Percentiles rank a stretch among this genome's conserved stretches.
Evolutionary conservation across 2,329 filamentous ascomycete genomes (phyloP).

Genomic region (Clonostachys rhizophaga): DNA sequence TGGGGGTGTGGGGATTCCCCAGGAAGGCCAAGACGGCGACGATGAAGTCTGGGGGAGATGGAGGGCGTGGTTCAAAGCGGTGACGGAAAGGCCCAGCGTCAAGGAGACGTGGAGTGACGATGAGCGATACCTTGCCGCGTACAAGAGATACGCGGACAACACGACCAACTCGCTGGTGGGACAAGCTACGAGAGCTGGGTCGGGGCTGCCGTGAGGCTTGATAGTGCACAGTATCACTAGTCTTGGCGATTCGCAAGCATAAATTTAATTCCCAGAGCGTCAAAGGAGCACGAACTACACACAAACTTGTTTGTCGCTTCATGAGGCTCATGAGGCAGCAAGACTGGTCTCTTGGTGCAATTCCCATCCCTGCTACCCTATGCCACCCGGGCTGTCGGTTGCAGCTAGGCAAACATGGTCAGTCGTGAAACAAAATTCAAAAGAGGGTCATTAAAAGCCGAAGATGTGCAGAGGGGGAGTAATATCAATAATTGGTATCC

Average conservation of each 20-base stretch:
- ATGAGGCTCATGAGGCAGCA: neutral
- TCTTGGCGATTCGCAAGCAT: too few species aligned
- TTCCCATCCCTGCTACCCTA: too few species aligned
- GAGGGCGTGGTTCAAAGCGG: conserved; percentile 57
- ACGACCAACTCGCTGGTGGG: conserved; percentile 57
- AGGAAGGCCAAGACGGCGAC: conserved; percentile 36
- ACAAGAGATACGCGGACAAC: conserved; percentile 63
- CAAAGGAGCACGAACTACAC: neutral
- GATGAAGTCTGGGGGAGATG: conserved; percentile 60
- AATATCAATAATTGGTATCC: too few species aligned
- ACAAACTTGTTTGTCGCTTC: neutral
- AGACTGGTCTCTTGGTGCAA: neutral
- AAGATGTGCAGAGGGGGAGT: too few species aligned
- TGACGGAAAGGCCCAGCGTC: conserved; percentile 57
- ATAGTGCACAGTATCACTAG: neutral
- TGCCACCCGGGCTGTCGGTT: too few species aligned
- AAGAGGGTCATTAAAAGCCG: too few species aligned
- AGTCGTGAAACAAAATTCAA: too few species aligned
- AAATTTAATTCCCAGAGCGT: too few species aligned
- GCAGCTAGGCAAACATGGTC: too few species aligned
- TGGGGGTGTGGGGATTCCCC: conserved; percentile 42
- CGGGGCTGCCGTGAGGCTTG: conserved; percentile 43
- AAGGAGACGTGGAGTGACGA: conserved; percentile 63
- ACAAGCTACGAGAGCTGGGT: conserved; percentile 58
- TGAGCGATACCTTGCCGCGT: conserved; percentile 64